These are phyloP conservation scores for Hippophae gyantsensis DNA, from an alignment of 306 rosid genomes.

Conservation along the genomic window DNA sequence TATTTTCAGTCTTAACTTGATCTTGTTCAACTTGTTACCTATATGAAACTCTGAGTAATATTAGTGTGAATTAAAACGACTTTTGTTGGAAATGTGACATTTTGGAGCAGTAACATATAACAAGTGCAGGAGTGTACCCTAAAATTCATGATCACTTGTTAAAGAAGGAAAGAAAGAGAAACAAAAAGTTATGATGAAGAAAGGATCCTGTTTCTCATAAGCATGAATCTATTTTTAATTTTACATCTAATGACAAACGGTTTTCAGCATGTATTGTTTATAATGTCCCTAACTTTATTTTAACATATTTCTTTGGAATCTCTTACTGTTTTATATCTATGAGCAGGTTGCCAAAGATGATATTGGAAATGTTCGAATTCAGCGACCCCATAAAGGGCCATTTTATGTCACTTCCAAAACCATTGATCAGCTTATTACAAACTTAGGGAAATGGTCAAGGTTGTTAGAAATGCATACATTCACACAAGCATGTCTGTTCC, in stretches of 20 bases:
- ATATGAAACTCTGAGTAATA: too few relatives aligned
- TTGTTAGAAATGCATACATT: conserved; percentile 21
- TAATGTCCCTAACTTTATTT: not conserved
- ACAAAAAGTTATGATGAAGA: too few relatives aligned
- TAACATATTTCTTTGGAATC: not conserved
- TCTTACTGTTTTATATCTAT: conserved; percentile 16
- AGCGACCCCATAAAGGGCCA: conserved; percentile 91
- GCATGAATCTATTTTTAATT: too few relatives aligned
- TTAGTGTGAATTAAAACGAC: too few relatives aligned
- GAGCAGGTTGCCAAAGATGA: conserved; percentile 90
- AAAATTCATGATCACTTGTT: too few relatives aligned
- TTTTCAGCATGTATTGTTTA: not conserved
- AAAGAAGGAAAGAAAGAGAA: too few relatives aligned
- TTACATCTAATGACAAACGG: not conserved
- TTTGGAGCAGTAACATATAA: too few relatives aligned
- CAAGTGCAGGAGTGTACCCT: too few relatives aligned
- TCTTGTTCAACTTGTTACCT: too few relatives aligned
- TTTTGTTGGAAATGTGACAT: too few relatives aligned
- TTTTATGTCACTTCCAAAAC: conserved; percentile 86
- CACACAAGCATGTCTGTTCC: not conserved
- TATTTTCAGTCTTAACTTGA: too few relatives aligned
- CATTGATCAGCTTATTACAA: conserved; percentile 80
- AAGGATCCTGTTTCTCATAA: too few relatives aligned
- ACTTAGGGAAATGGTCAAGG: conserved; percentile 99
- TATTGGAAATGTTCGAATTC: conserved; percentile 70